Evolutionary conservation across 2,329 filamentous ascomycete species (phyloP).

Genomic region (Hawksworthiomyces lignivorus): DNA sequence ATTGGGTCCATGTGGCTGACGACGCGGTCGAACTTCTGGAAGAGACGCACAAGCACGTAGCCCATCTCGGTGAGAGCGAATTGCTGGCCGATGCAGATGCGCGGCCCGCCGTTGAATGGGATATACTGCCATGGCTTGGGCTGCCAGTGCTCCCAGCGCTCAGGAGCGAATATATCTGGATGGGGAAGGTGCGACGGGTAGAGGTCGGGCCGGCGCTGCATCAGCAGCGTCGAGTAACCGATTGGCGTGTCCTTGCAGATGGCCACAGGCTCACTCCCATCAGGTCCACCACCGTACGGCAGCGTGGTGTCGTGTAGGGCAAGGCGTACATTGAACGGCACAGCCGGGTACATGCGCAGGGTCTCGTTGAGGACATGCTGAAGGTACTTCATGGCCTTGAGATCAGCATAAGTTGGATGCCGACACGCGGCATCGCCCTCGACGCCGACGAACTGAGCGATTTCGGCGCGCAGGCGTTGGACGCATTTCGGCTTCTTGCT

Average conservation of each 20-base stretch:
- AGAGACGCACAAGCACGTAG: conserved; percentile 63
- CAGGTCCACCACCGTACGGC: conserved; percentile 60
- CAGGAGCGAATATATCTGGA: conserved; percentile 51
- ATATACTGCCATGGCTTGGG: conserved; percentile 64
- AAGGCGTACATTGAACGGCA: conserved; percentile 72
- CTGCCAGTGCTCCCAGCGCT: conserved; percentile 58
- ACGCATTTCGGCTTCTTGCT: conserved; percentile 61
- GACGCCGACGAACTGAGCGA: conserved; percentile 58
- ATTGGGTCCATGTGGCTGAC: conserved; percentile 49
- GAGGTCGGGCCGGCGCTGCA: conserved; percentile 63
- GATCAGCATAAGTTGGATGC: conserved; percentile 64
- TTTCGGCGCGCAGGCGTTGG: conserved; percentile 63
- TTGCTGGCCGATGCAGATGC: conserved; percentile 73
- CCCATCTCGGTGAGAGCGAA: conserved; percentile 72
- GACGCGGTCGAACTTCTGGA: conserved; percentile 63
- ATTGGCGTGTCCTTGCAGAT: conserved; percentile 59
- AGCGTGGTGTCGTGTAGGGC: conserved; percentile 67
- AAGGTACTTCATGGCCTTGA: conserved; percentile 85
- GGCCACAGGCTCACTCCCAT: conserved; percentile 54
- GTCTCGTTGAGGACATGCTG: conserved; percentile 68
- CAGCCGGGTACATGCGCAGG: conserved; percentile 67
- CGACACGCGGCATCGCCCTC: conserved; percentile 18
- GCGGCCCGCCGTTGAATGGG: conserved; percentile 66
- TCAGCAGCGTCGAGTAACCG: conserved; percentile 58
- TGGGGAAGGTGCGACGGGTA: conserved; percentile 45